phyloP scores from a whole-genome alignment of 192 early-diverging fungal genomes.

The Podila epicladia region DNA sequence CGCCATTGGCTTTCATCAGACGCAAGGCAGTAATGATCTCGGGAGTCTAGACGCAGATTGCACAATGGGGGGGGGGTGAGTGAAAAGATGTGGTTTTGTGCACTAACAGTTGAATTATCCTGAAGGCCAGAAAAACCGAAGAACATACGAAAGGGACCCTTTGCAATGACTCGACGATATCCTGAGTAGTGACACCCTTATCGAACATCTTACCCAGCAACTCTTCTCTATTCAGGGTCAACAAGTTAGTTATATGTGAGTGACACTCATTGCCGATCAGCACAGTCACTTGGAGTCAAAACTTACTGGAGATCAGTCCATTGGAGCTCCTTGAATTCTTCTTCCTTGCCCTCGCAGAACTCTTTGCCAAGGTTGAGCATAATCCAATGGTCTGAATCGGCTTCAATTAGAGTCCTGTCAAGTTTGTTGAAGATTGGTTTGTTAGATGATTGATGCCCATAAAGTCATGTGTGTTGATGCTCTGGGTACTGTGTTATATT shows the following conservation, averaged over 20 bases:
- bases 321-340: conserved; percentile 40
- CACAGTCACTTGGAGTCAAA: background rate
- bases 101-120: background rate
- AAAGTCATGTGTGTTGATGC: too few species aligned
- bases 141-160: conserved; percentile 54
- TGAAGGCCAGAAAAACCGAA: background rate
- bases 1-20: conserved; percentile 52
- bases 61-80: background rate
- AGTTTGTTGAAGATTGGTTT: background rate
- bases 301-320: conserved; percentile 73
- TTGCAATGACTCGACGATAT: conserved; percentile 42
- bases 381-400: conserved; percentile 67
- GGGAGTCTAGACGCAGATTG: conserved; percentile 32
- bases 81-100: background rate
- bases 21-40: conserved; percentile 58
- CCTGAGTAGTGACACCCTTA: conserved; percentile 31
- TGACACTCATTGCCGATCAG: background rate
- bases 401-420: conserved; percentile 64
- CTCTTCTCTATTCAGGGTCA: conserved; percentile 28
- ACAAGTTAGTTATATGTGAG: background rate
- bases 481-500: background rate
- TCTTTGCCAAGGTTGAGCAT: conserved; percentile 48
- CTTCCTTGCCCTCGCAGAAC: conserved; percentile 39
- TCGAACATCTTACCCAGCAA: conserved; percentile 47
- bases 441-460: background rate